These are phyloP conservation scores for Albifimbria verrucaria DNA, from an alignment of 2,329 filamentous ascomycete genomes.

Conservation along the genomic window DNA sequence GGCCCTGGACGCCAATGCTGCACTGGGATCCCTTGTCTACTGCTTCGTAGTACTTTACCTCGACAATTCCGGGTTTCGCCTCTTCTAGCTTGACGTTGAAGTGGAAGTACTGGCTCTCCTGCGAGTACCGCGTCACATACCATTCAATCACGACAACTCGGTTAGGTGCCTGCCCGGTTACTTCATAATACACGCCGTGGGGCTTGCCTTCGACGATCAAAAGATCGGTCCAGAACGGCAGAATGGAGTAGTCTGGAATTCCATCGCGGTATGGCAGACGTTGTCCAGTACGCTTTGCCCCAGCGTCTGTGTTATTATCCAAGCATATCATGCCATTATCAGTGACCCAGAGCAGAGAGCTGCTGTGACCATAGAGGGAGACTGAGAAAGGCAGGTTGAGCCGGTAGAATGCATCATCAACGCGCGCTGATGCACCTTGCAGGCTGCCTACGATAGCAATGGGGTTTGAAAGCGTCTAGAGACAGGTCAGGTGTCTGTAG, in stretches of 20 bases:
- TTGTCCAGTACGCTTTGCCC: background rate
- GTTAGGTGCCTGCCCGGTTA: conserved; percentile 1
- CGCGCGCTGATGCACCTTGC: background rate
- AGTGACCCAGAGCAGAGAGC: background rate
- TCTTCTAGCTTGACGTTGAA: conserved; percentile 1
- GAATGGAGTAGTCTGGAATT: conserved; percentile 3
- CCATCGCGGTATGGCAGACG: background rate
- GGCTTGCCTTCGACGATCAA: background rate
- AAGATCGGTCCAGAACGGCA: conserved; percentile 1
- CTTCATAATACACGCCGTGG: background rate
- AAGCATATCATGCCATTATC: conserved; percentile 1
- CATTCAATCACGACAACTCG: background rate
- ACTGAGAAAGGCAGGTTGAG: background rate
- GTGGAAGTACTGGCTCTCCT: conserved; percentile 3
- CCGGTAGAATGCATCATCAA: background rate
- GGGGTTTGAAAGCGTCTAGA: background rate
- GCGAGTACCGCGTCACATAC: background rate
- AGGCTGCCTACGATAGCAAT: conserved; percentile 1
- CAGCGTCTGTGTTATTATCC: background rate
- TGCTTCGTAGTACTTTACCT: background rate
- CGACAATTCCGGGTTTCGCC: background rate
- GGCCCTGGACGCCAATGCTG: conserved; percentile 1
- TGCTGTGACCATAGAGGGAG: background rate
- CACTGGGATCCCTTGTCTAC: background rate
- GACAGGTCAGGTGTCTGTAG: background rate